Evolutionary conservation across 805 yeast species (phyloP), one percentile per base, ranked within the genome.

Genomic region (Wickerhamiella vanderwaltii): DNA sequence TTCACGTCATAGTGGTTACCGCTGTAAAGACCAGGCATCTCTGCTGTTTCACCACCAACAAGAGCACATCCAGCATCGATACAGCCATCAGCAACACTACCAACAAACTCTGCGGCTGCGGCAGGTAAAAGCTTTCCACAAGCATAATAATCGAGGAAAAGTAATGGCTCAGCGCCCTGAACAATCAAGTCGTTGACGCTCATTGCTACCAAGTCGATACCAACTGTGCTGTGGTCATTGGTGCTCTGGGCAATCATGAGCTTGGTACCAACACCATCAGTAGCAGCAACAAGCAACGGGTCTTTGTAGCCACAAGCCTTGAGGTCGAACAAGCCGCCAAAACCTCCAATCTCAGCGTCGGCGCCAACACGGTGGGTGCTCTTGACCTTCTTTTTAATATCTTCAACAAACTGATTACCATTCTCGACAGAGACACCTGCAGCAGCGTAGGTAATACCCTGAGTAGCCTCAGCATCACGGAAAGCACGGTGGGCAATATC

Each of bases 191-290:
- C 99, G 58, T 91, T 91, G 31, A 91, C 99, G 59, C 87, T 93
- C 99, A 91, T 91, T 46, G 97, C 99, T 39, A 91, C 99, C 49
- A 91, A 72, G 64, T 91, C 99, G 52, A 91, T 85, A 59, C 99
- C 99, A 33, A 91, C 99, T n/a, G 98, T 88, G 59, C 85, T 77
- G 59, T 93, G 97, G 44, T 81, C 82, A 53, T 79, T 68, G 65
- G 87, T 70, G 50, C 75, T 75, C 66, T 91, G 97, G 1, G 97
- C 98, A 58, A 93, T 77, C 69, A 86, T 77, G 51, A 91, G 74
- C 65, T 91, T 91, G 46, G 98, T 88, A 51, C 99, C 99, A 45
- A 91, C 97, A 64, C 99, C 99, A 64, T 91, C 99, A 35, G 99
- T 91, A 46, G 98, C 97, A 46, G 91, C 95, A 31, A 91, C 97